These are phyloP conservation scores for Botrytis squamosa DNA, from an alignment of 2,329 filamentous ascomycete genomes.

Conservation along the genomic window DNA sequence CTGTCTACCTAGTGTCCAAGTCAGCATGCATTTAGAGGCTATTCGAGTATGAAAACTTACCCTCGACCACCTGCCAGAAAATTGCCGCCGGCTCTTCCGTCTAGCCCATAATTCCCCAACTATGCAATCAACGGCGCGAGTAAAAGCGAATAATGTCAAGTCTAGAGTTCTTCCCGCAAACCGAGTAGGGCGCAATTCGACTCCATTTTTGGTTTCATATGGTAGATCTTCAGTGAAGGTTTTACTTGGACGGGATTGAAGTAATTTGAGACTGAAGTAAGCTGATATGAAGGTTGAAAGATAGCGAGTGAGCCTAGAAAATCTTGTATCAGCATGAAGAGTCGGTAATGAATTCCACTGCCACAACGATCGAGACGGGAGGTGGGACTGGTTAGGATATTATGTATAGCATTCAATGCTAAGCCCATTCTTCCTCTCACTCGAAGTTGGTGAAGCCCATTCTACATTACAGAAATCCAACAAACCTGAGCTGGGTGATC, in stretches of 20 bases:
- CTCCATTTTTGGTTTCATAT: constrained; percentile 33
- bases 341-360: neutral
- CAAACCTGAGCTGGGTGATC: constrained; percentile 33
- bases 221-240: constrained; percentile 44
- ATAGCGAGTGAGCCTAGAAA: constrained; percentile 53
- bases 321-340: neutral
- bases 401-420: neutral
- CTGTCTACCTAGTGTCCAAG: constrained; percentile 34
- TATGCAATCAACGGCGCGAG: constrained; percentile 70
- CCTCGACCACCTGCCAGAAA: constrained; percentile 47
- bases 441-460: neutral
- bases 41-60: neutral
- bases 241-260: constrained; percentile 55
- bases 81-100: constrained; percentile 46
- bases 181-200: constrained; percentile 36
- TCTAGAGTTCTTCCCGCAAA: constrained; percentile 74
- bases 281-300: constrained; percentile 57
- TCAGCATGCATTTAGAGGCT: neutral
- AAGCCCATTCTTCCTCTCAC: neutral
- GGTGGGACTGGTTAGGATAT: neutral
- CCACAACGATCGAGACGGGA: neutral
- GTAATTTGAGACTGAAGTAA: constrained; percentile 55
- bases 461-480: neutral
- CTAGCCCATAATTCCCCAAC: constrained; percentile 64
- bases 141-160: constrained; percentile 74